phyloP scores from a whole-genome alignment of 176 grass and related monocot genomes.

The Rhynchospora pubera region DNA sequence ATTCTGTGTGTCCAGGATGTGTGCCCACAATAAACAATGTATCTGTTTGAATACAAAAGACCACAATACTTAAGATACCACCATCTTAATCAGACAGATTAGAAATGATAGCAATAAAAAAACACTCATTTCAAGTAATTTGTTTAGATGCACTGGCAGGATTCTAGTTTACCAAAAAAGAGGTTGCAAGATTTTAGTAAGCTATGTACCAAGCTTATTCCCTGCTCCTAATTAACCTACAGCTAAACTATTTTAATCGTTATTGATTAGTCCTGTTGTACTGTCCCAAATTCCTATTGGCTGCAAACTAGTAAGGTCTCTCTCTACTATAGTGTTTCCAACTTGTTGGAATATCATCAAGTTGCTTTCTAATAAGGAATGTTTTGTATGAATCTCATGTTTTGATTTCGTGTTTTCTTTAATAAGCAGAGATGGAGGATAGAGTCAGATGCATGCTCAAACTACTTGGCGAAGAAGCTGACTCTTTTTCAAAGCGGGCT shows the following conservation, averaged over 20 bases:
- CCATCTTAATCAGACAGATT: neutral
- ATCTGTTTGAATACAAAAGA: neutral
- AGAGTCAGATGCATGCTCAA: conserved; percentile 67
- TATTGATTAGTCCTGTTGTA: neutral
- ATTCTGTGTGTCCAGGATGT: neutral
- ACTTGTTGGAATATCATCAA: neutral
- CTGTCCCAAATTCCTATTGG: neutral
- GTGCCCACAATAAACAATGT: neutral
- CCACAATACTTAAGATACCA: neutral
- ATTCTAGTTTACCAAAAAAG: neutral
- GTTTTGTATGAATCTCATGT: neutral
- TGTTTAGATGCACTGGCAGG: neutral
- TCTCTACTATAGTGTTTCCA: neutral
- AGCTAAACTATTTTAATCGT: neutral
- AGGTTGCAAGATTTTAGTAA: neutral
- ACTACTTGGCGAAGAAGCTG: conserved; percentile 81
- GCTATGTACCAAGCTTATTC: neutral
- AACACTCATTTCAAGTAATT: neutral
- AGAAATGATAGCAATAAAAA: neutral
- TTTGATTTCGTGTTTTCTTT: neutral
- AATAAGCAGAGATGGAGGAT: conserved; percentile 70
- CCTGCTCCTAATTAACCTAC: neutral
- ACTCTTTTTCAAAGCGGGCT: conserved; percentile 80
- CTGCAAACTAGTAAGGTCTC: neutral
- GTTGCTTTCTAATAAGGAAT: neutral